These are phyloP conservation scores for Botrytis byssoidea DNA, from an alignment of 2,329 filamentous ascomycete genomes.

Conservation along the genomic window DNA sequence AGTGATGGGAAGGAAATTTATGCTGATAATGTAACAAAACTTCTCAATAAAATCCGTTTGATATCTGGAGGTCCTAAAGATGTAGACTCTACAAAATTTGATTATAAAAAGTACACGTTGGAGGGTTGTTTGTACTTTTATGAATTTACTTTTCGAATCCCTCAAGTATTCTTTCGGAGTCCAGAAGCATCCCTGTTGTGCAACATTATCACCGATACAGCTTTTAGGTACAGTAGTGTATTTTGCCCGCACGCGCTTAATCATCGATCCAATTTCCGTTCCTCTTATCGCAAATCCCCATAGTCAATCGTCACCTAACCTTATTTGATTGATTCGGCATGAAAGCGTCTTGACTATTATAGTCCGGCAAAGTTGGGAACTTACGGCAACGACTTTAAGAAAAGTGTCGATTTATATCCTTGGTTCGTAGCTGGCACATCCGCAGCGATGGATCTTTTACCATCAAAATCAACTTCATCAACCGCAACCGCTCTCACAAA, in stretches of 20 bases:
- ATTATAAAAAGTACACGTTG: not conserved
- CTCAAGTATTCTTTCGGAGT: not conserved
- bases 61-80: not conserved
- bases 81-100: not conserved
- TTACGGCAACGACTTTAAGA: not conserved
- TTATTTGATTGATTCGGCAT: not conserved
- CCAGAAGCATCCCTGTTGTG: conserved; percentile 2
- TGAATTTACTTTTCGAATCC: not conserved
- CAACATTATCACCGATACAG: conserved; percentile 3
- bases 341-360: not conserved
- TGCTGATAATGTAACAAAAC: not conserved
- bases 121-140: not conserved
- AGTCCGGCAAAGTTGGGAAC: not conserved
- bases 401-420: not conserved
- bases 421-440: too few species aligned
- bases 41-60: not conserved
- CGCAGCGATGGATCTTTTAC: conserved; percentile 22
- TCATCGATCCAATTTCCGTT: not conserved
- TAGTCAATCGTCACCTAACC: not conserved
- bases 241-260: not conserved
- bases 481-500: conserved; percentile 60
- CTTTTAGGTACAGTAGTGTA: not conserved
- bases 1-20: not conserved
- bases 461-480: conserved; percentile 2
- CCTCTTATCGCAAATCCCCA: not conserved